Evolutionary conservation across 768 basidiomycete species (phyloP).

Genomic region (Leccinum obscurum): DNA sequence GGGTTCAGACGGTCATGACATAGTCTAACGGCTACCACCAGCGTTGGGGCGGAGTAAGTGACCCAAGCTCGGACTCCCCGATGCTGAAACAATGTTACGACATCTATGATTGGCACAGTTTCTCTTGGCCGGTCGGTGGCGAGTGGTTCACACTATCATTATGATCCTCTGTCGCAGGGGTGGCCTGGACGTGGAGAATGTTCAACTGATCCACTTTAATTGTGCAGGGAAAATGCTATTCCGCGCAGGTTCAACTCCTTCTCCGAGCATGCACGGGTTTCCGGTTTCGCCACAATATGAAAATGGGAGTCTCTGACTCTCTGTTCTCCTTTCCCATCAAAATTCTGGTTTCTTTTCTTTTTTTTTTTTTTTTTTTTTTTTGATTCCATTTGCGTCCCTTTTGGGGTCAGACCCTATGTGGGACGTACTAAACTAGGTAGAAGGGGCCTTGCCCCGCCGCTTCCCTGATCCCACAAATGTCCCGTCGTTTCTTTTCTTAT

Average conservation of each 20-base stretch:
- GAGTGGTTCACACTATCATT: not conserved
- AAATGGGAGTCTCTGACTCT: too few species aligned
- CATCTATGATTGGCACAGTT: conserved; percentile 3
- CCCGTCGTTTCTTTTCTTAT: not conserved
- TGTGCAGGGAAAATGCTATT: not conserved
- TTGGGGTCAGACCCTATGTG: too few species aligned
- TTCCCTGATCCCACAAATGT: too few species aligned
- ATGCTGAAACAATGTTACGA: too few species aligned
- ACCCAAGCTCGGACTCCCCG: too few species aligned
- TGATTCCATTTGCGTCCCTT: too few species aligned
- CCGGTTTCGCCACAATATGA: conserved; percentile 8
- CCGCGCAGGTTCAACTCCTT: not conserved
- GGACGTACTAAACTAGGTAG: too few species aligned
- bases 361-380: not conserved
- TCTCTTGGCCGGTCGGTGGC: too few species aligned
- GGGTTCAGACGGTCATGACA: too few species aligned
- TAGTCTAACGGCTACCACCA: too few species aligned
- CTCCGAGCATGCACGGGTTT: not conserved
- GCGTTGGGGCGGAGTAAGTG: too few species aligned
- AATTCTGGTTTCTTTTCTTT: conserved; percentile 1
- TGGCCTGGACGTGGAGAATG: not conserved
- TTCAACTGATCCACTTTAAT: not conserved
- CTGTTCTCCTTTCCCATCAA: conserved; percentile 9
- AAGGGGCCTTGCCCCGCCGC: too few species aligned
- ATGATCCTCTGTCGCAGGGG: not conserved